Conservation (phyloP, 345 rosid genomes). For the Populus deltoides region DNA sequence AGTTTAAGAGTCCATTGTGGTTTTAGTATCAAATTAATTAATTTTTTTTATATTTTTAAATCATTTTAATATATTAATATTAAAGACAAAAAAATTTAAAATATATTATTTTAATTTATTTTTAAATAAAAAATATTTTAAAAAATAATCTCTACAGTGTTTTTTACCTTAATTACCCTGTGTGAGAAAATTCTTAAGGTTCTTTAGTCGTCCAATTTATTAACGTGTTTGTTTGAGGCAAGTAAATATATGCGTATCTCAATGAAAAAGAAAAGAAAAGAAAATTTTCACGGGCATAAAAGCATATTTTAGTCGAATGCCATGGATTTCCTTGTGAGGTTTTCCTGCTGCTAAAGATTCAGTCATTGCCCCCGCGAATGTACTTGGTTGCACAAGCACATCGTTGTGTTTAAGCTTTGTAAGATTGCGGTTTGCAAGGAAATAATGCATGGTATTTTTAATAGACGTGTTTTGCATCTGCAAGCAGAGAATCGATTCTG, state of each 20-base stretch:
- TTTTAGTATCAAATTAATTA: too few relatives aligned
- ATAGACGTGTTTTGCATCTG: background rate
- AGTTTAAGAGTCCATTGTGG: too few relatives aligned
- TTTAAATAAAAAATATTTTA: too few relatives aligned
- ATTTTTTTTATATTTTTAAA: too few relatives aligned
- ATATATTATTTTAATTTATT: too few relatives aligned
- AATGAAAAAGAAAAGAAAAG: background rate
- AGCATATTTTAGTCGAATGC: background rate
- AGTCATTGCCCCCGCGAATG: background rate
- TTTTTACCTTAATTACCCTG: too few relatives aligned
- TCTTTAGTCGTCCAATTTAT: background rate
- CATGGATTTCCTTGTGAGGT: background rate
- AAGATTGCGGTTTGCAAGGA: background rate
- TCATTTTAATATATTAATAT: too few relatives aligned
- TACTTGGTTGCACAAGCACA: background rate
- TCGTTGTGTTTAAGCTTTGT: background rate
- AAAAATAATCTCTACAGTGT: too few relatives aligned
- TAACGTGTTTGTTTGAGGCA: background rate
- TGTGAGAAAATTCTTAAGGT: too few relatives aligned
- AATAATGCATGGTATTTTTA: background rate
- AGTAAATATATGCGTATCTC: background rate
- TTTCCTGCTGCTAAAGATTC: background rate
- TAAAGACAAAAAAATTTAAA: too few relatives aligned
- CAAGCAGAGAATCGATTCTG: constrained; percentile 24
- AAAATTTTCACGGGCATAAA: background rate